Evolutionary conservation across 2,329 filamentous ascomycete genomes (phyloP).

Genomic region (Phaeosphaeriaceae sp.): DNA sequence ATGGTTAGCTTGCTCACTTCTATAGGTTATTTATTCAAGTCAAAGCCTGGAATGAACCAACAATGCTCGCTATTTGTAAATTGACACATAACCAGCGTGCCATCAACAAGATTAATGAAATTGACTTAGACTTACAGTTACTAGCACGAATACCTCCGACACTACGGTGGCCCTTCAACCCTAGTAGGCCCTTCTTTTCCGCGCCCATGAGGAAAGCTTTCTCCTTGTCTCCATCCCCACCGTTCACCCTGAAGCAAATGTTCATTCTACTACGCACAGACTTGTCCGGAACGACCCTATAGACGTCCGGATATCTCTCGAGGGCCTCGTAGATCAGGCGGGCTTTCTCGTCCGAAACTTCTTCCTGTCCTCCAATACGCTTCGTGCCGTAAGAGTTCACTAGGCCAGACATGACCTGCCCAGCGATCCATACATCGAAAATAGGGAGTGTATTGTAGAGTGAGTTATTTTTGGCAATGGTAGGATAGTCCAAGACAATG

Average conservation of each 20-base stretch:
- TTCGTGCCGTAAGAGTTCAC: conserved; percentile 67
- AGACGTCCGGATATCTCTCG: conserved; percentile 75
- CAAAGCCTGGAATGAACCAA: not conserved
- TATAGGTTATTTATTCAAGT: not conserved
- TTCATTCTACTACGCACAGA: conserved; percentile 86
- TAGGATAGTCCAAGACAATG: conserved; percentile 81
- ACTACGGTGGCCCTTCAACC: conserved; percentile 86
- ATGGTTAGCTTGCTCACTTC: conserved; percentile 18
- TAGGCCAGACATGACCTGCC: conserved; percentile 83
- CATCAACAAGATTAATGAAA: not conserved
- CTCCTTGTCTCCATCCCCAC: conserved; percentile 72
- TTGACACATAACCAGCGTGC: too few relatives aligned
- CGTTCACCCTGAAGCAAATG: conserved; percentile 83
- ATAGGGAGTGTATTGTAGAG: conserved; percentile 96
- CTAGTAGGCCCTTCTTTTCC: conserved; percentile 71
- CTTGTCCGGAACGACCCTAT: conserved; percentile 78
- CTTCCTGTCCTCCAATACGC: conserved; percentile 79
- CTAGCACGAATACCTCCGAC: conserved; percentile 85
- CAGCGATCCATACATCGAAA: conserved; percentile 90
- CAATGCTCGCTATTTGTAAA: too few relatives aligned
- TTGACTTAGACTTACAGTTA: conserved; percentile 64
- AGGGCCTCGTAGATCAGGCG: conserved; percentile 76
- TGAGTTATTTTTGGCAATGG: conserved; percentile 88
- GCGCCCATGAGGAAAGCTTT: conserved; percentile 79
- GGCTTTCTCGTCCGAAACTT: conserved; percentile 76